Evolutionary conservation across 106 monocot species (phyloP).

Genomic region (Apostasia ramifera): DNA sequence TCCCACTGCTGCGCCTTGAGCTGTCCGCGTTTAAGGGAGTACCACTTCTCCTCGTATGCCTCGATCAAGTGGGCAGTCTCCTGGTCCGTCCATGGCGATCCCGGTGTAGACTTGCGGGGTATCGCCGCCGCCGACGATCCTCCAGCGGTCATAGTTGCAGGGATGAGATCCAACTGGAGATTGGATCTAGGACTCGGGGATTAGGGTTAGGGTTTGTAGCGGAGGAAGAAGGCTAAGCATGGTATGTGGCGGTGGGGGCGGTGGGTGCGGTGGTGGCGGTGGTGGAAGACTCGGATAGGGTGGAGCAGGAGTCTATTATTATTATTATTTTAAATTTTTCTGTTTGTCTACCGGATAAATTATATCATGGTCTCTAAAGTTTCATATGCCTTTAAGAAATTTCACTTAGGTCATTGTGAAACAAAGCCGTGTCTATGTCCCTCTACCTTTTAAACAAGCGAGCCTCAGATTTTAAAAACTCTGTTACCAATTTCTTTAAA

Average conservation of each 20-base stretch:
- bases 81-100: slow-evolving; percentile 44
- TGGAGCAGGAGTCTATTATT: neutral
- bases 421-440: too few species aligned
- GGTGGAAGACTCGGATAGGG: slow-evolving; percentile 7
- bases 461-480: too few species aligned
- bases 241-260: slow-evolving; percentile 4
- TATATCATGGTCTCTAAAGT: too few species aligned
- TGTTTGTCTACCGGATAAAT: too few species aligned
- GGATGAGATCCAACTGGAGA: neutral
- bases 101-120: slow-evolving; percentile 22
- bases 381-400: too few species aligned
- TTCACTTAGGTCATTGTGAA: too few species aligned
- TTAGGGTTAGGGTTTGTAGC: slow-evolving; percentile 17
- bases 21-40: slow-evolving; percentile 47
- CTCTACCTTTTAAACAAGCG: too few species aligned
- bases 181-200: neutral
- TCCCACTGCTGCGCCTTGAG: slow-evolving; percentile 68
- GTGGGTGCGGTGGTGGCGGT: slow-evolving; percentile 17
- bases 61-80: slow-evolving; percentile 57
- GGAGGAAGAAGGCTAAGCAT: neutral
- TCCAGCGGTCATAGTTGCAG: slow-evolving; percentile 21
- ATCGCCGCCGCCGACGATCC: slow-evolving; percentile 1
- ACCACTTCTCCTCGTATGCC: slow-evolving; percentile 64
- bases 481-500: too few species aligned
- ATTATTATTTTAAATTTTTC: neutral